Evolutionary conservation across 2,329 filamentous ascomycete species (phyloP).

Genomic region (Chalara sp.): DNA sequence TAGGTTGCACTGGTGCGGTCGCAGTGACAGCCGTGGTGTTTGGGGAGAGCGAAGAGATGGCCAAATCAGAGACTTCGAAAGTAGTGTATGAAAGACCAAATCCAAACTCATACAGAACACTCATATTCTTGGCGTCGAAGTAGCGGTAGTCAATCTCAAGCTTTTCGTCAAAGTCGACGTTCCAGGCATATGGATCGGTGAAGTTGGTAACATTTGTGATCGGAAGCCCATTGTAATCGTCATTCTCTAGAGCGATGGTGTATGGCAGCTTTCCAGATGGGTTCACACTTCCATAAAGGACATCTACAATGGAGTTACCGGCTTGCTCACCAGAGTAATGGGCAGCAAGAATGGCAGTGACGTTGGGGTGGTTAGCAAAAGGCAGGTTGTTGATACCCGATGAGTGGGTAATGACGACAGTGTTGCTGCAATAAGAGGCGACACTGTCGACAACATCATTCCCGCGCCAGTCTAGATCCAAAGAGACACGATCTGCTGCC

Average conservation of each 20-base stretch:
- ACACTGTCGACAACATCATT: conserved; percentile 45
- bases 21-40: conserved; percentile 37
- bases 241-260: conserved; percentile 52
- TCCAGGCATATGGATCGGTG: conserved; percentile 43
- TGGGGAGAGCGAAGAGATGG: conserved; percentile 29
- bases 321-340: conserved; percentile 55
- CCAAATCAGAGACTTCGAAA: conserved; percentile 40
- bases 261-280: conserved; percentile 50
- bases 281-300: conserved; percentile 54
- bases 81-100: conserved; percentile 50
- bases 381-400: conserved; percentile 51
- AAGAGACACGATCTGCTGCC: conserved; percentile 54
- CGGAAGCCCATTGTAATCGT: conserved; percentile 33
- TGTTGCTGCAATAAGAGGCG: conserved; percentile 47
- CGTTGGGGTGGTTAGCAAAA: conserved; percentile 50
- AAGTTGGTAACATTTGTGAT: conserved; percentile 33
- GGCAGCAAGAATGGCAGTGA: conserved; percentile 55
- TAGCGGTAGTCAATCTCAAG: conserved; percentile 45
- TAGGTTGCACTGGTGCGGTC: conserved; percentile 51
- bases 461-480: conserved; percentile 37
- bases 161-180: conserved; percentile 41
- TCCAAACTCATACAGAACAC: conserved; percentile 31
- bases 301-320: conserved; percentile 51
- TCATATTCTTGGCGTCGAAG: conserved; percentile 35
- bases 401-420: conserved; percentile 58